Evolutionary conservation across 2,329 filamentous ascomycete genomes (phyloP).

Genomic region (Fusarium redolens): DNA sequence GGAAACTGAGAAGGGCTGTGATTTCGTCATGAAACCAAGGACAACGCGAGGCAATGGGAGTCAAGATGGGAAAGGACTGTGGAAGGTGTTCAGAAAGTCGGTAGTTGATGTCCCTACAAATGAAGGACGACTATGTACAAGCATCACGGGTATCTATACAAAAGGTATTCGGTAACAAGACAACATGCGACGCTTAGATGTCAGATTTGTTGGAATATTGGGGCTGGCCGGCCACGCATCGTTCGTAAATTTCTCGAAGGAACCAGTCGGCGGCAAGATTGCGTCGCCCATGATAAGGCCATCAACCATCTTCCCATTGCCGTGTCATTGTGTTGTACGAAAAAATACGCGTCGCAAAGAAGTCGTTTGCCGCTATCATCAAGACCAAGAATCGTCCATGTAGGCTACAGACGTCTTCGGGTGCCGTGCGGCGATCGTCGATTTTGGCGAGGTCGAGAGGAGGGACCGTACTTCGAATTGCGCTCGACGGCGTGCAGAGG

Average conservation of each 20-base stretch:
- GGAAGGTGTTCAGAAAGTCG: neutral
- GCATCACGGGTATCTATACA: neutral
- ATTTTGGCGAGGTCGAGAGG: neutral
- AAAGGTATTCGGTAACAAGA: neutral
- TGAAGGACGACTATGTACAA: neutral
- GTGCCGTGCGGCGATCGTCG: neutral
- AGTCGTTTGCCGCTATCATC: neutral
- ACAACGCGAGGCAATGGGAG: no score
- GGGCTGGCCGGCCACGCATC: no score
- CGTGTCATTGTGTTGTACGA: neutral
- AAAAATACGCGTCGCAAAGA: fast-evolving
- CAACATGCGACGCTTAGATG: neutral
- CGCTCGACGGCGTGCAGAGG: neutral
- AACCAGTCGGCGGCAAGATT: neutral
- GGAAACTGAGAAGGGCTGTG: neutral
- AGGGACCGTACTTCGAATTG: neutral
- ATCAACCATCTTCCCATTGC: no score
- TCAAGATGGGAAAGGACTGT: neutral
- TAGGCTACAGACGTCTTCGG: no score
- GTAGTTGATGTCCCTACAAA: no score
- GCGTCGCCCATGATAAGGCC: neutral
- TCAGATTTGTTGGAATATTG: neutral
- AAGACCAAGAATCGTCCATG: neutral
- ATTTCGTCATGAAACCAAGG: neutral
- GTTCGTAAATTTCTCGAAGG: no score